phyloP scores from a whole-genome alignment of 2,329 filamentous ascomycete species.

The Exophiala xenobiotica region DNA sequence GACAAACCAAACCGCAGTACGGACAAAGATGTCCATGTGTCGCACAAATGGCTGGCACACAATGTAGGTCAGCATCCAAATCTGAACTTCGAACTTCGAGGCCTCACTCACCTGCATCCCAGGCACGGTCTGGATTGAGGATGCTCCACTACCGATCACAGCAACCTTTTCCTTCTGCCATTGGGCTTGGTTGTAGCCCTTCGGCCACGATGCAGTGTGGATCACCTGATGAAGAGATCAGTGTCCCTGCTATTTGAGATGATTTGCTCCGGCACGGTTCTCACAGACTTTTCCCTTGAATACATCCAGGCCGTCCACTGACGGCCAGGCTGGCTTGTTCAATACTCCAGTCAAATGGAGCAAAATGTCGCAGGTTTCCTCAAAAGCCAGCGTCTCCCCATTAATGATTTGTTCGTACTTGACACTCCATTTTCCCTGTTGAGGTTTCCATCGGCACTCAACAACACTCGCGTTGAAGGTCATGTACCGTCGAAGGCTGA shows the following conservation, averaged over 20 bases:
- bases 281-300: constrained; percentile 42
- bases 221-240: constrained; percentile 17
- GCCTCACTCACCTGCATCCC: constrained; percentile 38
- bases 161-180: constrained; percentile 45
- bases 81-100: background rate
- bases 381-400: constrained; percentile 29
- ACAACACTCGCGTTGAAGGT: background rate
- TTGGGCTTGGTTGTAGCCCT: constrained; percentile 44
- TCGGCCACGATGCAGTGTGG: constrained; percentile 44
- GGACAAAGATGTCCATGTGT: constrained; percentile 47
- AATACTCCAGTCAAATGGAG: constrained; percentile 43
- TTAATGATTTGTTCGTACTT: background rate
- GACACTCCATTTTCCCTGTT: background rate
- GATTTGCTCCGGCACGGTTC: background rate
- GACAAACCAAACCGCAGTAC: constrained; percentile 35
- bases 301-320: constrained; percentile 43
- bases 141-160: constrained; percentile 46
- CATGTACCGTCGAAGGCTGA: background rate
- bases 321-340: constrained; percentile 41
- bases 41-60: constrained; percentile 38
- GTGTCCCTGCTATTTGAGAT: too few species aligned
- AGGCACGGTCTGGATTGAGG: constrained; percentile 46
- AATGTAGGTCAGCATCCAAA: background rate
- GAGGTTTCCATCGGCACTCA: background rate
- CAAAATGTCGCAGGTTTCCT: constrained; percentile 44